These are phyloP conservation scores for Zopfochytrium polystomum DNA, from an alignment of 371 early-diverging fungal genomes.

Conservation along the genomic window DNA sequence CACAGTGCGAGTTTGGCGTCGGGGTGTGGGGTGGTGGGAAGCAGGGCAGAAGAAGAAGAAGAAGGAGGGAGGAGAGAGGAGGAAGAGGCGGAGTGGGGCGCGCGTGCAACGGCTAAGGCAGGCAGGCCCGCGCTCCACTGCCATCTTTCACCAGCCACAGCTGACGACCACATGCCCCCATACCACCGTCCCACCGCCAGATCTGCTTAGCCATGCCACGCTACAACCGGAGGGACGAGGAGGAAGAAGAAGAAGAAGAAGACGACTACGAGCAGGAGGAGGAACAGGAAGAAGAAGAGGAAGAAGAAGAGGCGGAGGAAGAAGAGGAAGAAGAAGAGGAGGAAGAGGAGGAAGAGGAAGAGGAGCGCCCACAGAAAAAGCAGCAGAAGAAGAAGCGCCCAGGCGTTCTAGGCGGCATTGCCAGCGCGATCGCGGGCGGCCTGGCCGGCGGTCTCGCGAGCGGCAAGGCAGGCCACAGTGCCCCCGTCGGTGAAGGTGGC, in stretches of 20 bases:
- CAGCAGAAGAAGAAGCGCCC: neutral
- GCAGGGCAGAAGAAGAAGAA: too few relatives aligned
- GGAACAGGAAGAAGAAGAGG: neutral
- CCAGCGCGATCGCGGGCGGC: neutral
- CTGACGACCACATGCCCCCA: too few relatives aligned
- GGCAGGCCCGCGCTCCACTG: too few relatives aligned
- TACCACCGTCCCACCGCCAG: too few relatives aligned
- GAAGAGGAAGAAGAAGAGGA: neutral
- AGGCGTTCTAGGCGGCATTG: neutral
- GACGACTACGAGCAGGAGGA: neutral
- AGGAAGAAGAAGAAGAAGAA: neutral
- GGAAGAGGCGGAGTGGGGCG: too few relatives aligned
- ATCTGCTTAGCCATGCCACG: too few relatives aligned
- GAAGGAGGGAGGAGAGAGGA: too few relatives aligned
- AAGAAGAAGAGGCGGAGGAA: neutral
- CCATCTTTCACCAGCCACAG: too few relatives aligned
- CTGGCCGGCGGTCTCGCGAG: neutral
- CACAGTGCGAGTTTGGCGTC: too few relatives aligned
- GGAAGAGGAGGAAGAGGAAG: conserved; percentile 1
- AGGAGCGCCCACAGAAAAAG: neutral
- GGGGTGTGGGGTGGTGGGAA: too few relatives aligned
- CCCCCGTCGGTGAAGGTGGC: neutral
- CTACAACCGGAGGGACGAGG: too few relatives aligned
- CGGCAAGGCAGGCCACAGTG: neutral
- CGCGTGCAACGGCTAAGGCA: too few relatives aligned